Evolutionary conservation across 345 rosid genomes (phyloP).

Genomic region (Cardamine occulta): DNA sequence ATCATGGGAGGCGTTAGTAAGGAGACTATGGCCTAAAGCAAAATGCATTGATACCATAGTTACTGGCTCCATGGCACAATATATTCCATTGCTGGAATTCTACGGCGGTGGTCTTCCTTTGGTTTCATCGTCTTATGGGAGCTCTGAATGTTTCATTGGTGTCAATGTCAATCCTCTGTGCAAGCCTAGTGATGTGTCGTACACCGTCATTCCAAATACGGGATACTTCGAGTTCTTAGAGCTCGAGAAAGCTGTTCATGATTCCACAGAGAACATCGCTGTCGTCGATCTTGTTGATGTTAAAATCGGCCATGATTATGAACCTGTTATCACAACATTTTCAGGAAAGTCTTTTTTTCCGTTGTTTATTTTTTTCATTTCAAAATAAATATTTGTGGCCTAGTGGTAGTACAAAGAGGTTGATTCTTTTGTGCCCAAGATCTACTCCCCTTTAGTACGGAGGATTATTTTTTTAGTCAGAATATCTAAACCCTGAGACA

Average conservation of each 20-base stretch:
- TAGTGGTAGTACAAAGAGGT: too few species aligned
- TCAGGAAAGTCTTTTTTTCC: too few species aligned
- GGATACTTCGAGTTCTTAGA: slow-evolving; percentile 87
- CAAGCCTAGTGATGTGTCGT: slow-evolving; percentile 77
- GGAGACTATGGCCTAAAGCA: slow-evolving; percentile 74
- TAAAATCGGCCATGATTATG: too few species aligned
- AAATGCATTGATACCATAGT: slow-evolving; percentile 79
- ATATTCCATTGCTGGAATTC: slow-evolving; percentile 66
- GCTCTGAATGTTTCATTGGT: slow-evolving; percentile 86
- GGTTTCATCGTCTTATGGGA: slow-evolving; percentile 78
- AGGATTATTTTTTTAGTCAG: too few species aligned
- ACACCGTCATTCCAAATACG: slow-evolving; percentile 77
- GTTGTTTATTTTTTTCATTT: slow-evolving; percentile 32
- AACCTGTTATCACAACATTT: too few species aligned
- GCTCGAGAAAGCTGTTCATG: slow-evolving; percentile 48
- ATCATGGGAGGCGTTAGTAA: slow-evolving; percentile 84
- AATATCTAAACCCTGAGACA: too few species aligned
- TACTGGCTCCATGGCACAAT: slow-evolving; percentile 94
- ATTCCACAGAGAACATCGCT: slow-evolving; percentile 3
- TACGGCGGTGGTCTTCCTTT: slow-evolving; percentile 80
- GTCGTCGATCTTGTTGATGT: too few species aligned
- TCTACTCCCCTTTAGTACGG: too few species aligned
- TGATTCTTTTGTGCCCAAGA: too few species aligned
- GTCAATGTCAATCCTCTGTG: slow-evolving; percentile 67
- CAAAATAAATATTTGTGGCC: not conserved